These are phyloP conservation scores for Tremellales sp. DNA, from an alignment of 1,284 basidiomycete genomes.

Conservation along the genomic window DNA sequence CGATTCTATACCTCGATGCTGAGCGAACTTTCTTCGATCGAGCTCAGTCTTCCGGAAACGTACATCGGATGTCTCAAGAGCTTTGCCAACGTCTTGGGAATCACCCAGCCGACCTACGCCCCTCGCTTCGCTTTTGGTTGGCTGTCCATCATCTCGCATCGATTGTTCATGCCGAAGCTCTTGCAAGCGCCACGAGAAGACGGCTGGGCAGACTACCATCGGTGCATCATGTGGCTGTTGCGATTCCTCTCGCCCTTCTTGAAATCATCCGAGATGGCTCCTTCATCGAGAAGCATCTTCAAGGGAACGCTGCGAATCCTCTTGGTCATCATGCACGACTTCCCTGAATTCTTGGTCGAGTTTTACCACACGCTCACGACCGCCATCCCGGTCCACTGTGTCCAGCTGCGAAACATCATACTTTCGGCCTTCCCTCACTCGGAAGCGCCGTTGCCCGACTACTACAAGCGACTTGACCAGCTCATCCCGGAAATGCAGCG, in stretches of 20 bases:
- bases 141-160: constrained; percentile 93
- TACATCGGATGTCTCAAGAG: constrained; percentile 87
- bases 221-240: constrained; percentile 84
- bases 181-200: constrained; percentile 54
- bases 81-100: constrained; percentile 91
- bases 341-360: constrained; percentile 96
- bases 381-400: constrained; percentile 84
- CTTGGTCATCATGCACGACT: constrained; percentile 94
- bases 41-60: constrained; percentile 73
- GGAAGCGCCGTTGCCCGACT: constrained; percentile 72
- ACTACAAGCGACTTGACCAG: constrained; percentile 50
- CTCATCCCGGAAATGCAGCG: constrained; percentile 83
- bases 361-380: constrained; percentile 96
- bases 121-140: constrained; percentile 98
- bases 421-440: constrained; percentile 93
- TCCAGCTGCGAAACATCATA: constrained; percentile 94
- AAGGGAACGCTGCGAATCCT: constrained; percentile 87
- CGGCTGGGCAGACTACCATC: constrained; percentile 95
- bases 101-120: constrained; percentile 93
- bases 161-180: constrained; percentile 95
- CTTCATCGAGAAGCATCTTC: constrained; percentile 84
- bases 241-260: constrained; percentile 92
- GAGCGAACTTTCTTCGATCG: constrained; percentile 83
- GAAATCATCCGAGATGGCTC: constrained; percentile 67
- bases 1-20: constrained; percentile 96